phyloP scores from a whole-genome alignment of 306 rosid species.

The Vigna radiata region DNA sequence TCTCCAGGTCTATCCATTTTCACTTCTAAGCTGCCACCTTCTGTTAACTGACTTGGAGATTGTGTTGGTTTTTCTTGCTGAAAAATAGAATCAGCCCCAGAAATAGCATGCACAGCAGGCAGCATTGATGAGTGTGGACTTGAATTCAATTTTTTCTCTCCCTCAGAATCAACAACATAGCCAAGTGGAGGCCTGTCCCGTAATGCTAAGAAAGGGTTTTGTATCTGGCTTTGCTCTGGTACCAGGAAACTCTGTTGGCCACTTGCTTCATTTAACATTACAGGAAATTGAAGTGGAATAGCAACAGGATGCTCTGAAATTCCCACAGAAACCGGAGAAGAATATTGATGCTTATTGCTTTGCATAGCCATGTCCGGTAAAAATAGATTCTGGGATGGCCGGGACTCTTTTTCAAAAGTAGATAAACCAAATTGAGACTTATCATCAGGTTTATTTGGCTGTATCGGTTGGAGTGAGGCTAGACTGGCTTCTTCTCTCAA shows the following conservation, averaged over 20 bases:
- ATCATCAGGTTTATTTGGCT: constrained; percentile 47
- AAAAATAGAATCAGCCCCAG: constrained; percentile 42
- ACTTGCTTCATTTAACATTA: constrained; percentile 48
- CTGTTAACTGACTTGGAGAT: constrained; percentile 46
- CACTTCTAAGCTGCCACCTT: constrained; percentile 34
- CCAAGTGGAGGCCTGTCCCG: constrained; percentile 50
- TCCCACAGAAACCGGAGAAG: constrained; percentile 49
- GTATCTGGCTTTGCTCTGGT: constrained; percentile 55
- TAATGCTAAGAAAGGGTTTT: constrained; percentile 58
- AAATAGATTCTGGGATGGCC: constrained; percentile 53
- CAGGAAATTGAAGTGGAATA: constrained; percentile 56
- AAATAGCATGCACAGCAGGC: constrained; percentile 40
- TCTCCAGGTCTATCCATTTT: constrained; percentile 33
- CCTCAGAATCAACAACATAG: constrained; percentile 47
- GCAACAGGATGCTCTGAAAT: constrained; percentile 48
- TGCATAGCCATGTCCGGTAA: constrained; percentile 52
- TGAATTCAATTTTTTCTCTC: constrained; percentile 49
- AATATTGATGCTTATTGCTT: constrained; percentile 48
- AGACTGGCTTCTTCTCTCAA: constrained; percentile 48
- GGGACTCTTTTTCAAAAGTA: constrained; percentile 43
- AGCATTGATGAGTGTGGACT: constrained; percentile 49
- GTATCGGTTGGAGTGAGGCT: constrained; percentile 47
- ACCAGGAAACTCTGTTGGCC: constrained; percentile 50
- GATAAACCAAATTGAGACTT: constrained; percentile 52
- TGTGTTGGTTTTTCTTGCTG: constrained; percentile 28